Evolutionary conservation across 2,329 filamentous ascomycete species (phyloP).

Genomic region (Orbilia ellipsospora): DNA sequence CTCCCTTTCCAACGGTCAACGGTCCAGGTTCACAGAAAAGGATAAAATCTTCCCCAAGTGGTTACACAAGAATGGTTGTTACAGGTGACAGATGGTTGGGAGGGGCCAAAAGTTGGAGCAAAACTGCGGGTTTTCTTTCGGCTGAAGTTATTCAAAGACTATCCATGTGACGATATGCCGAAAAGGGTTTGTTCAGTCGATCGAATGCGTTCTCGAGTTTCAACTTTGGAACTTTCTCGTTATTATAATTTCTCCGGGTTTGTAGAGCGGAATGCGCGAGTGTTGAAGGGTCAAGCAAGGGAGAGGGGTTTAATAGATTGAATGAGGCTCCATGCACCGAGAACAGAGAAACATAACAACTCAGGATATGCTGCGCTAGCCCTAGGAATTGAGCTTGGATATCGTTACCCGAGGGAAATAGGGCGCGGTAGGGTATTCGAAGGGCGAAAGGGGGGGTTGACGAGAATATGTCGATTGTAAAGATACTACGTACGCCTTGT

Average conservation of each 20-base stretch:
- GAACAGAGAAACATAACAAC: slow-evolving; percentile 48
- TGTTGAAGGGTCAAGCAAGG: slow-evolving; percentile 34
- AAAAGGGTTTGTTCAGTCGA: slow-evolving; percentile 18
- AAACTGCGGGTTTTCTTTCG: slow-evolving; percentile 53
- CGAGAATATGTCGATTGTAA: slow-evolving; percentile 24
- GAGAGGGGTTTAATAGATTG: slow-evolving; percentile 36
- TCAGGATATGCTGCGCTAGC: slow-evolving; percentile 14
- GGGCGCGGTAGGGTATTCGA: slow-evolving; percentile 23
- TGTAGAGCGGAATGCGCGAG: slow-evolving; percentile 48
- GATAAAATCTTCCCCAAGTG: slow-evolving; percentile 44
- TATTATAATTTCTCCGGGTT: slow-evolving; percentile 32
- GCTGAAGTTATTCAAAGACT: slow-evolving; percentile 29
- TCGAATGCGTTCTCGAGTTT: slow-evolving; percentile 34
- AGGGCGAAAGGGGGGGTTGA: slow-evolving; percentile 29
- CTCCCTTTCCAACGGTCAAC: slow-evolving; percentile 31
- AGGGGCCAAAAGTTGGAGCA: slow-evolving; percentile 25
- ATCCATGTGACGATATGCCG: slow-evolving; percentile 49
- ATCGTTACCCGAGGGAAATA: slow-evolving; percentile 20
- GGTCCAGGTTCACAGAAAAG: slow-evolving; percentile 48
- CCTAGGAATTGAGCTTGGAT: slow-evolving; percentile 30
- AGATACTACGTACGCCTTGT: slow-evolving; percentile 23
- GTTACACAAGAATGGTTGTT: slow-evolving; percentile 48
- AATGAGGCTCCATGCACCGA: slow-evolving; percentile 46
- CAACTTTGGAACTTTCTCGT: slow-evolving; percentile 11
- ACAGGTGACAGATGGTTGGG: slow-evolving; percentile 29